These are phyloP conservation scores for Suillus spraguei DNA, from an alignment of 768 basidiomycete species.

Conservation along the genomic window DNA sequence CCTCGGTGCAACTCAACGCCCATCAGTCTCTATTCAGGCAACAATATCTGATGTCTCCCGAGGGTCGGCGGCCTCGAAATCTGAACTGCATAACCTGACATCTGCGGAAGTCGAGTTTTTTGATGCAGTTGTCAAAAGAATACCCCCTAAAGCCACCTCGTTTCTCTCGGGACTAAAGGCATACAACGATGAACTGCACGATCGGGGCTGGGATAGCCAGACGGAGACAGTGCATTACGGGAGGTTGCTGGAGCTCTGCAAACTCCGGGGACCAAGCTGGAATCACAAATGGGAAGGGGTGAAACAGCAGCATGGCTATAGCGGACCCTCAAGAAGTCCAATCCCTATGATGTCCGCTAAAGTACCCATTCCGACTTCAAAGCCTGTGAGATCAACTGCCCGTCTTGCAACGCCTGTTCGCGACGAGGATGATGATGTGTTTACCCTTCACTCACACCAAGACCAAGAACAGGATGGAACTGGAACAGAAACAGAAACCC, in stretches of 20 bases:
- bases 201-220: slow-evolving; percentile 74
- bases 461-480: slow-evolving; percentile 33
- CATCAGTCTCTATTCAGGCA: slow-evolving; percentile 11
- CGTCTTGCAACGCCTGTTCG: slow-evolving; percentile 30
- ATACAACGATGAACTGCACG: slow-evolving; percentile 77
- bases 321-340: slow-evolving; percentile 18
- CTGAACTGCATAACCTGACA: slow-evolving; percentile 55
- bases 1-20: slow-evolving; percentile 21
- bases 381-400: slow-evolving; percentile 26
- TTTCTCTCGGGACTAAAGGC: slow-evolving; percentile 85
- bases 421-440: slow-evolving; percentile 42
- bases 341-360: slow-evolving; percentile 23
- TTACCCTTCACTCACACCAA: slow-evolving; percentile 47
- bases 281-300: slow-evolving; percentile 78
- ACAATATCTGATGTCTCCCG: slow-evolving; percentile 41
- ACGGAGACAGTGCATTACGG: slow-evolving; percentile 81
- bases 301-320: slow-evolving; percentile 56
- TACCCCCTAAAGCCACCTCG: slow-evolving; percentile 67
- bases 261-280: slow-evolving; percentile 80
- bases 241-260: slow-evolving; percentile 81
- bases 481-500: slow-evolving; percentile 19
- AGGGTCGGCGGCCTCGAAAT: slow-evolving; percentile 40
- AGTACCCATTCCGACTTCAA: slow-evolving; percentile 17
- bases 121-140: slow-evolving; percentile 72
- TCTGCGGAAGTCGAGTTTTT: slow-evolving; percentile 67